Evolutionary conservation across 2,329 filamentous ascomycete genomes (phyloP).

Genomic region (Leptographium lundbergii): DNA sequence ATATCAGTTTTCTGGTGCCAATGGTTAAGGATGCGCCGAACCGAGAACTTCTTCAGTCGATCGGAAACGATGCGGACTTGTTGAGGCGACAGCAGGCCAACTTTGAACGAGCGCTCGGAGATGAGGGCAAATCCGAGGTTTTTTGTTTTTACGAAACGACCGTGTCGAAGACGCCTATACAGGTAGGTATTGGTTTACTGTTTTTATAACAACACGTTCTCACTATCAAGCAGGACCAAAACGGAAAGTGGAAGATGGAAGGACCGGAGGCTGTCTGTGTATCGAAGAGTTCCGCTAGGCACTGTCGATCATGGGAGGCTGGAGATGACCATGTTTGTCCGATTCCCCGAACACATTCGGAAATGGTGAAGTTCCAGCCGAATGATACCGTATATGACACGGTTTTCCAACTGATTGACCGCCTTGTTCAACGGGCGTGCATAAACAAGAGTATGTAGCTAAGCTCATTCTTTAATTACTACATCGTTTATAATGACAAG

Average conservation of each 20-base stretch:
- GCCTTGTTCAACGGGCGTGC: not conserved
- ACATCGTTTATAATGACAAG: not conserved
- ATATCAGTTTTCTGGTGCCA: not conserved
- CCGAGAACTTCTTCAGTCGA: not conserved
- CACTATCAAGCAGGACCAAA: not conserved
- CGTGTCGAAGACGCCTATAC: not conserved
- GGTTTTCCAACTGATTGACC: not conserved
- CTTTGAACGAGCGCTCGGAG: not conserved
- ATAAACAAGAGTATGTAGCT: not conserved
- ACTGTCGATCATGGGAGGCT: not conserved
- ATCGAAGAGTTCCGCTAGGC: not conserved
- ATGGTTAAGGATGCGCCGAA: not conserved
- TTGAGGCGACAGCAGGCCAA: not conserved
- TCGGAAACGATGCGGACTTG: not conserved
- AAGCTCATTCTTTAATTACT: not conserved
- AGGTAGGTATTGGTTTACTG: not conserved
- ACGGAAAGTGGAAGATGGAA: not conserved
- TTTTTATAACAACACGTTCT: not conserved
- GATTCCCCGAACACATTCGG: not conserved
- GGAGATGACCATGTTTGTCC: conserved; percentile 3
- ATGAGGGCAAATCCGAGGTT: not conserved
- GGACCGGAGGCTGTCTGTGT: not conserved
- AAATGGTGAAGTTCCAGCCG: conserved; percentile 4
- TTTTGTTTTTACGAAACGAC: not conserved
- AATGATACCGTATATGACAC: conserved; percentile 10